Percentiles rank a stretch among this genome's conserved stretches.
phyloP scores from a whole-genome alignment of 768 basidiomycete species.

The Tremella fuciformis region DNA sequence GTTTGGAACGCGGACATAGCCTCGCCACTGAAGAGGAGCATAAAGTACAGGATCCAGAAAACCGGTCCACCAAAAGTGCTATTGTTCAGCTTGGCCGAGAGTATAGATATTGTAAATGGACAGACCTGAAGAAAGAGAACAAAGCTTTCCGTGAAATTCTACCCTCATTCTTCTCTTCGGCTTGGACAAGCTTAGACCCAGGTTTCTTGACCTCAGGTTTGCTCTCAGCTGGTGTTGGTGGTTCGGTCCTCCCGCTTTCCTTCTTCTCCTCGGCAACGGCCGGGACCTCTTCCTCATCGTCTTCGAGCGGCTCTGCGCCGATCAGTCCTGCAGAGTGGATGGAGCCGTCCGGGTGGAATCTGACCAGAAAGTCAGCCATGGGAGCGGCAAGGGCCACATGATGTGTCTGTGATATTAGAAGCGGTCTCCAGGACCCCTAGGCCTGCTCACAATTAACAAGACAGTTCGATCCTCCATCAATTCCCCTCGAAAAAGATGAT shows the following conservation, averaged over 20 bases:
- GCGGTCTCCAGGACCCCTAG: neutral
- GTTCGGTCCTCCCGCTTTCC: conserved; percentile 11
- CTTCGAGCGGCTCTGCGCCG: conserved; percentile 28
- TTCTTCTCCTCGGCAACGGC: conserved; percentile 26
- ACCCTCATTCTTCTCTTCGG: conserved; percentile 51
- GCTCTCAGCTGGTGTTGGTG: conserved; percentile 13
- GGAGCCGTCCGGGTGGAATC: conserved; percentile 42
- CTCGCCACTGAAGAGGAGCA: conserved; percentile 43
- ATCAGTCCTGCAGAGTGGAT: conserved; percentile 44
- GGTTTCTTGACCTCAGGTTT: conserved; percentile 27
- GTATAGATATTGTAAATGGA: conserved; percentile 25
- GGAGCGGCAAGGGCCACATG: conserved; percentile 51
- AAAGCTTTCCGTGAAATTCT: conserved; percentile 45
- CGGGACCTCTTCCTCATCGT: conserved; percentile 32
- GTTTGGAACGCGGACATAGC: conserved; percentile 38
- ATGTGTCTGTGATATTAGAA: conserved; percentile 44
- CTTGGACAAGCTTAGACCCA: conserved; percentile 44
- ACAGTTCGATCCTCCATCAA: conserved; percentile 59
- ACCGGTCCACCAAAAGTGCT: conserved; percentile 49
- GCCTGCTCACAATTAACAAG: conserved; percentile 57
- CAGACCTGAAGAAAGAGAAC: conserved; percentile 37
- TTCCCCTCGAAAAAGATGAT: conserved; percentile 57
- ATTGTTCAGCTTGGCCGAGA: conserved; percentile 8
- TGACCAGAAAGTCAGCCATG: conserved; percentile 48
- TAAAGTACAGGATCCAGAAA: conserved; percentile 49